Evolutionary conservation across 371 early-diverging fungal species (phyloP).

Genomic region (Apophysomyces trapeziformis): DNA sequence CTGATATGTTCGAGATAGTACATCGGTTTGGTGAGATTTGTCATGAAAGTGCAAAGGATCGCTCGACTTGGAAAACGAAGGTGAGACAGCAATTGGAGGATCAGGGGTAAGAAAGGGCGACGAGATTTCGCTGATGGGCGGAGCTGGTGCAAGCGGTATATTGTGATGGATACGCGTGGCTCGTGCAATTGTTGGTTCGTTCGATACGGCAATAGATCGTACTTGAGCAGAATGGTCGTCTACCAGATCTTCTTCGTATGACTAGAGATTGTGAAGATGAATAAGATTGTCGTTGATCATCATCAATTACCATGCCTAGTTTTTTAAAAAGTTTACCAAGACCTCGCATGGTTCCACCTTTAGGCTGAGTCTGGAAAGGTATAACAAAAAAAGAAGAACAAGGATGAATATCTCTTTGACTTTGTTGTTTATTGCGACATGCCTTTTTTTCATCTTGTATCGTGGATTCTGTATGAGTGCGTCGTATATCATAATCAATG

Average conservation of each 20-base stretch:
- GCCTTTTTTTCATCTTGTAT: conserved; percentile 4
- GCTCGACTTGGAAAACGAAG: conserved; percentile 2
- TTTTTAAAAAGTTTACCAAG: conserved; percentile 29
- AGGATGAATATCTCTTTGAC: conserved; percentile 7
- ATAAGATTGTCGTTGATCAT: not conserved
- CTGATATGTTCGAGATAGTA: not conserved
- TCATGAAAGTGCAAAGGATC: not conserved
- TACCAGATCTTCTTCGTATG: conserved; percentile 24
- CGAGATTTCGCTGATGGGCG: conserved; percentile 5
- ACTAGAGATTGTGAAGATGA: conserved; percentile 4
- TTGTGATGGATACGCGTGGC: conserved; percentile 24
- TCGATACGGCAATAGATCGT: conserved; percentile 18
- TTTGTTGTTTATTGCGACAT: conserved; percentile 10
- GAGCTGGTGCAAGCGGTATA: conserved; percentile 29
- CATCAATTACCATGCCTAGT: conserved; percentile 23
- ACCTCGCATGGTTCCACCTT: conserved; percentile 22
- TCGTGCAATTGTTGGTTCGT: conserved; percentile 14
- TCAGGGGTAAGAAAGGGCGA: conserved; percentile 11
- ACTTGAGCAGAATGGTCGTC: conserved; percentile 23
- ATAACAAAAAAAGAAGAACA: no score
- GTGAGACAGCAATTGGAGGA: conserved; percentile 13
- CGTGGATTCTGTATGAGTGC: not conserved
- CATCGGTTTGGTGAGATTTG: not conserved
- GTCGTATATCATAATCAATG: not conserved
- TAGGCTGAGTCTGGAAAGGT: conserved; percentile 15